phyloP scores from a whole-genome alignment of 352 stramenopile genomes.

The Lagenidium sp. region DNA sequence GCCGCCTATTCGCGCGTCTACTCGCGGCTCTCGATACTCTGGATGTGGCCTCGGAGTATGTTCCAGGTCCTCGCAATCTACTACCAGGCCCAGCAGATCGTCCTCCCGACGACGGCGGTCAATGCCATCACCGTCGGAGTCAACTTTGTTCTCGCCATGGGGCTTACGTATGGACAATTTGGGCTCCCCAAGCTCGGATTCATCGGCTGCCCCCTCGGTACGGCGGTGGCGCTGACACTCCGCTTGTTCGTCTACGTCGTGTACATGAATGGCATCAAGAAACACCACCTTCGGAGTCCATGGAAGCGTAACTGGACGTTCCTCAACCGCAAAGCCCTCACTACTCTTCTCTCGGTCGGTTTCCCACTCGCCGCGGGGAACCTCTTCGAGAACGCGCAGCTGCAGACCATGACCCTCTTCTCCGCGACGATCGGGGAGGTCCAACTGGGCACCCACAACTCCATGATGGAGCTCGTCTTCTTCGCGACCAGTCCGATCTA shows the following conservation, averaged over 20 bases:
- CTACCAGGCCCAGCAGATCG: slow-evolving; percentile 78
- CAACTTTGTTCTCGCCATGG: slow-evolving; percentile 48
- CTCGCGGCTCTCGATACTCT: slow-evolving; percentile 52
- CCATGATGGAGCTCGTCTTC: slow-evolving; percentile 84
- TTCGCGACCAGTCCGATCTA: slow-evolving; percentile 84
- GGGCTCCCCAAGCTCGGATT: slow-evolving; percentile 57
- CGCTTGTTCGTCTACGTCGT: slow-evolving; percentile 40
- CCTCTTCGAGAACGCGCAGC: slow-evolving; percentile 75
- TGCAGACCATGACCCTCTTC: slow-evolving; percentile 73
- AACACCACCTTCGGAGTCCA: slow-evolving; percentile 36
- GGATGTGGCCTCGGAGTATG: slow-evolving; percentile 73
- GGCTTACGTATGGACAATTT: slow-evolving; percentile 57
- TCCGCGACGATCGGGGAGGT: slow-evolving; percentile 57
- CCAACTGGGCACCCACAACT: slow-evolving; percentile 69
- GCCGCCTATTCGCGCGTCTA: slow-evolving; percentile 43
- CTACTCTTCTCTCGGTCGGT: slow-evolving; percentile 35
- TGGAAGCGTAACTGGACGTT: slow-evolving; percentile 51
- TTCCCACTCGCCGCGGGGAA: slow-evolving; percentile 45
- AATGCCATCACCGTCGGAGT: slow-evolving; percentile 49
- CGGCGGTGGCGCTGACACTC: slow-evolving; percentile 34
- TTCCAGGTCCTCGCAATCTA: slow-evolving; percentile 70
- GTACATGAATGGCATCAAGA: slow-evolving; percentile 62
- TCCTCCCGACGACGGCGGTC: slow-evolving; percentile 53
- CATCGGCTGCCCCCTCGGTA: slow-evolving; percentile 68
- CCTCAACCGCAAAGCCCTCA: slow-evolving; percentile 28